Conservation (phyloP, 1,284 basidiomycete genomes). For the Thelephora terrestris region DNA sequence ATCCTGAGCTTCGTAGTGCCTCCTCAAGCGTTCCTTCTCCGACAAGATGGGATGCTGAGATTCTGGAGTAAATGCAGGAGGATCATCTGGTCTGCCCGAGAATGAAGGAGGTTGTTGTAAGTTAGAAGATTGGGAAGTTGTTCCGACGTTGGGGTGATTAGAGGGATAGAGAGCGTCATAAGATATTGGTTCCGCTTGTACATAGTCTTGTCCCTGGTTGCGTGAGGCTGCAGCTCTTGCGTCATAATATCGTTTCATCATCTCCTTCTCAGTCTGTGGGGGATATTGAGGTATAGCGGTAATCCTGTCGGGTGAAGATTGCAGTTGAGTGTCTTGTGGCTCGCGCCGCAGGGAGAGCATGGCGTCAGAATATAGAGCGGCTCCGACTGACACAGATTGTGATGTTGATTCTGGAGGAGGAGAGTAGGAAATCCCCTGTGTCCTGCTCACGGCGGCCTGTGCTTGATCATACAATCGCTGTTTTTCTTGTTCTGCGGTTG, state of each 20-base stretch:
- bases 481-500: slow-evolving; percentile 66
- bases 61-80: slow-evolving; percentile 17
- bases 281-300: slow-evolving; percentile 13
- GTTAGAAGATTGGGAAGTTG: slow-evolving; percentile 8
- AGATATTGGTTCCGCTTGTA: slow-evolving; percentile 26
- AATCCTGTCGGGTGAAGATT: background rate
- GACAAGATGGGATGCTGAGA: slow-evolving; percentile 17
- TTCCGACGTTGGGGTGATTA: slow-evolving; percentile 8
- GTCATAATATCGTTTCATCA: slow-evolving; percentile 53
- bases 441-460: slow-evolving; percentile 42
- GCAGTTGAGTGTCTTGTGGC: background rate
- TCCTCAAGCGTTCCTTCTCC: slow-evolving; percentile 41
- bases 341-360: slow-evolving; percentile 14
- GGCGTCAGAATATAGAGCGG: slow-evolving; percentile 34
- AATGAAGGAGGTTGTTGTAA: slow-evolving; percentile 12
- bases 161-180: slow-evolving; percentile 49
- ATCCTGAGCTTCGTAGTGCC: slow-evolving; percentile 56
- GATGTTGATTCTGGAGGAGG: slow-evolving; percentile 5
- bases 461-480: slow-evolving; percentile 57
- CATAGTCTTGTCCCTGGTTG: slow-evolving; percentile 28
- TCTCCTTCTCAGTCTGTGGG: slow-evolving; percentile 53
- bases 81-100: slow-evolving; percentile 12
- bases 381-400: slow-evolving; percentile 28
- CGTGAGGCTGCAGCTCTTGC: slow-evolving; percentile 62
- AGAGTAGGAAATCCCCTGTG: slow-evolving; percentile 26